Conservation (phyloP, 345 rosid genomes). For the Eucalyptus cloeziana region DNA sequence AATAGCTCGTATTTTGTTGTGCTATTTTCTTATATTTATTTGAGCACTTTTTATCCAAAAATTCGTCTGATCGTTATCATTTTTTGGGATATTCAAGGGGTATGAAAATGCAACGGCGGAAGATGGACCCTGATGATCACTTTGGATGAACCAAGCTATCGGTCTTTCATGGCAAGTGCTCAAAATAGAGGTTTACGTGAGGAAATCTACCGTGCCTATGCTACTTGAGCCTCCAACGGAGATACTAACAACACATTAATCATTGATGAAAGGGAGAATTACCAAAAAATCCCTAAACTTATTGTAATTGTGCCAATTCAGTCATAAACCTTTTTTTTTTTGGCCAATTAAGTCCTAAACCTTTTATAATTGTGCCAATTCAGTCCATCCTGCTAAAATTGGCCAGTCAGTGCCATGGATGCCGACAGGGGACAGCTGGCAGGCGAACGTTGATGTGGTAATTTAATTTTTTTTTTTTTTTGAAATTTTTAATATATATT, state of each 20-base stretch:
- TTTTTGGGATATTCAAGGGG: slow-evolving; percentile 30
- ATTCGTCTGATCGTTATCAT: neutral
- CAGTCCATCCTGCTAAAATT: too few relatives aligned
- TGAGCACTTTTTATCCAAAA: neutral
- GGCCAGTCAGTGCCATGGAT: too few relatives aligned
- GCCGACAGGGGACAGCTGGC: too few relatives aligned
- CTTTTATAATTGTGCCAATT: too few relatives aligned
- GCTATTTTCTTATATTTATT: neutral
- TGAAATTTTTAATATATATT: too few relatives aligned
- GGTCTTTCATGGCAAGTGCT: slow-evolving; percentile 75
- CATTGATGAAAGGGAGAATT: slow-evolving; percentile 28
- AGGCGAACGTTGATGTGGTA: too few relatives aligned
- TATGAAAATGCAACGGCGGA: slow-evolving; percentile 69
- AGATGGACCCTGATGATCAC: slow-evolving; percentile 77
- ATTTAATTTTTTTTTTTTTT: too few relatives aligned
- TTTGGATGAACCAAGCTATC: slow-evolving; percentile 67
- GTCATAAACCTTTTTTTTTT: neutral
- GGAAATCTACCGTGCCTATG: slow-evolving; percentile 60
- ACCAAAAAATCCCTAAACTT: too few relatives aligned
- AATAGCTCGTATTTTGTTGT: neutral
- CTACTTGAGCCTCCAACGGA: slow-evolving; percentile 58
- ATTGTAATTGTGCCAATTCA: too few relatives aligned
- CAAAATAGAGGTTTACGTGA: slow-evolving; percentile 62
- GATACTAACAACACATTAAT: slow-evolving; percentile 59
- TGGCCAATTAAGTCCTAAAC: too few relatives aligned